phyloP scores from a whole-genome alignment of 176 grass and related monocot genomes.

The Neostapfia colusana region DNA sequence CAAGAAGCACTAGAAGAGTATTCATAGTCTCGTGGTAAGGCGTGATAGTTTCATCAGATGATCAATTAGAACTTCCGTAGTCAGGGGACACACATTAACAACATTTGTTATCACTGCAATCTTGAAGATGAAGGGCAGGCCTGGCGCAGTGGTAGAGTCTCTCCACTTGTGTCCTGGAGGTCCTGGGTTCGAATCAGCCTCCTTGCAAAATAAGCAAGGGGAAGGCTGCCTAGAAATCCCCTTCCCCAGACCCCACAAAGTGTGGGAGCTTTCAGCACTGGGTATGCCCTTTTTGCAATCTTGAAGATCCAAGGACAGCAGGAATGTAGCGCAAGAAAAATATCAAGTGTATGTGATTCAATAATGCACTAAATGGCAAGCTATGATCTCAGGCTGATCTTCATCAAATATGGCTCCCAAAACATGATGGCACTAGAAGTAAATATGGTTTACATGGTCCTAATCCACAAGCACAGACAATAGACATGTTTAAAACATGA shows the following conservation, averaged over 20 bases:
- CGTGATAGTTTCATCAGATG: background rate
- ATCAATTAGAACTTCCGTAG: constrained; percentile 25
- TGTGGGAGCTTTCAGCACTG: too few relatives aligned
- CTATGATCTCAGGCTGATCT: constrained; percentile 21
- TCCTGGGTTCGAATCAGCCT: too few relatives aligned
- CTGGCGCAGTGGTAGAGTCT: too few relatives aligned
- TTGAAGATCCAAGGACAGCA: constrained; percentile 1
- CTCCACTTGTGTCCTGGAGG: too few relatives aligned
- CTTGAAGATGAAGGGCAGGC: too few relatives aligned
- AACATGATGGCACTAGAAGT: background rate
- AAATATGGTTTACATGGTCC: constrained; percentile 17
- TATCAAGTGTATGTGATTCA: background rate
- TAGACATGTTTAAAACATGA: background rate
- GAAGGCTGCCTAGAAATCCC: too few relatives aligned
- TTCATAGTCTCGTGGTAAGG: background rate
- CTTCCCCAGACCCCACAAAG: too few relatives aligned
- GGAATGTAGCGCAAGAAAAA: constrained; percentile 15
- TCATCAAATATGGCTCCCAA: background rate
- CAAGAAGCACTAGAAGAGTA: background rate
- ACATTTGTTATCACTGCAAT: background rate
- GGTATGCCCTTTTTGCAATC: too few relatives aligned
- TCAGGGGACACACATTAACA: background rate
- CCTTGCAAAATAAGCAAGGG: too few relatives aligned
- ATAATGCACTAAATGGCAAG: constrained; percentile 21
- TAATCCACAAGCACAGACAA: background rate